Evolutionary conservation across 306 rosid species (phyloP).

Genomic region (Quercus dentata): DNA sequence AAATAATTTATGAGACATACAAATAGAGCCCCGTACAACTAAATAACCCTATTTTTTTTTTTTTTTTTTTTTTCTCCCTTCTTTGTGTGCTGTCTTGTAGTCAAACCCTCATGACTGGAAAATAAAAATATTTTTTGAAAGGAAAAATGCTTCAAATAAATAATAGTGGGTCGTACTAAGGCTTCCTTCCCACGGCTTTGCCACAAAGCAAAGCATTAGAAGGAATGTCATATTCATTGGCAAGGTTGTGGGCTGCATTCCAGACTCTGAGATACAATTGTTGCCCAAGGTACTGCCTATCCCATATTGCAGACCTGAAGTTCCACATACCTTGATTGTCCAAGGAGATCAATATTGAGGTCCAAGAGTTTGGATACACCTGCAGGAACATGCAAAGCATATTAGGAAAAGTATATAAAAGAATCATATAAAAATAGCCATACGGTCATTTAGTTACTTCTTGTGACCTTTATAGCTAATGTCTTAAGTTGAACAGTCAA

Average conservation of each 20-base stretch:
- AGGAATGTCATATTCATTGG: conserved; percentile 84
- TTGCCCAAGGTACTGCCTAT: conserved; percentile 90
- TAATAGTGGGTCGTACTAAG: conserved; percentile 10
- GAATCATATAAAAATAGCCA: neutral
- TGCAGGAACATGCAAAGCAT: conserved; percentile 22
- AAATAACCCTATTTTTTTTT: neutral
- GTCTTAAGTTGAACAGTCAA: neutral
- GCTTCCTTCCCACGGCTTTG: conserved; percentile 67
- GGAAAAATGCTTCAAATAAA: conserved; percentile 2
- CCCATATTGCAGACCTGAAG: conserved; percentile 91
- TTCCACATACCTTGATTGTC: conserved; percentile 99
- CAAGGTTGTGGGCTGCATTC: conserved; percentile 53
- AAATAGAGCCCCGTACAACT: neutral
- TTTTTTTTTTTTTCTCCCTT: neutral
- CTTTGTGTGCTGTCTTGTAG: conserved; percentile 4
- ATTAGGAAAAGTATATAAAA: neutral
- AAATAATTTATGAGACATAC: neutral
- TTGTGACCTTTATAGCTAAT: neutral
- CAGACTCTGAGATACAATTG: conserved; percentile 85
- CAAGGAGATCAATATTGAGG: conserved; percentile 72
- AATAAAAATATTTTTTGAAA: neutral
- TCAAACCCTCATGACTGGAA: conserved; percentile 63
- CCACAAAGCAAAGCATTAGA: conserved; percentile 72
- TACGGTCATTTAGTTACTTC: neutral
- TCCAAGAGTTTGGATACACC: conserved; percentile 95